Evolutionary conservation across 169 alveolate genomes (phyloP).

Genomic region (Plasmodium knowlesi): DNA sequence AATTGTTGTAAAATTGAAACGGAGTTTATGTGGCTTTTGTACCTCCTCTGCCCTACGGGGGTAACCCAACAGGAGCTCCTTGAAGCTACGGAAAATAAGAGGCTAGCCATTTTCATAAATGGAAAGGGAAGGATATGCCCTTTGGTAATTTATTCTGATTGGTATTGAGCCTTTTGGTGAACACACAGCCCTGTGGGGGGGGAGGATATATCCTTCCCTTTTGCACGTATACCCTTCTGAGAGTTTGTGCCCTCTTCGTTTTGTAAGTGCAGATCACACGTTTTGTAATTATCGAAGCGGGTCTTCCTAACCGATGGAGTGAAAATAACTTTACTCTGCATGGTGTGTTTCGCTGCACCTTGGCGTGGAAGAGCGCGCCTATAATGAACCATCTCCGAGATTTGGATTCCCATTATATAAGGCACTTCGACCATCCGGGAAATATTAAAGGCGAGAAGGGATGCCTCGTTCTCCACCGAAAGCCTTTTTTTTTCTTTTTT

Average conservation of each 20-base stretch:
- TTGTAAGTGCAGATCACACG: background rate
- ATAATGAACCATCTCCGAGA: background rate
- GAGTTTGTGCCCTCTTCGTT: background rate
- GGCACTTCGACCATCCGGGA: background rate
- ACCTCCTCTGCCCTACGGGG: conserved; percentile 7
- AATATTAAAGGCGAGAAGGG: background rate
- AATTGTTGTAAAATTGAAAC: conserved; percentile 87
- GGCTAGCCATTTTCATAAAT: background rate
- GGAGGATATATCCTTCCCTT: background rate
- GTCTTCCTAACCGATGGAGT: background rate
- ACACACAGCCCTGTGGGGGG: background rate
- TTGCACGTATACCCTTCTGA: background rate
- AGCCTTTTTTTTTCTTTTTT: background rate
- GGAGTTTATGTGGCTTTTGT: conserved; percentile 82
- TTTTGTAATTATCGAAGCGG: background rate
- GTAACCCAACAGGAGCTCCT: conserved; percentile 1
- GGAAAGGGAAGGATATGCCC: background rate
- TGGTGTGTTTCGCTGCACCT: background rate
- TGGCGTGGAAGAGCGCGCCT: background rate
- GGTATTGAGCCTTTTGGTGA: background rate
- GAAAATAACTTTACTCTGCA: background rate
- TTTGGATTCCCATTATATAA: background rate
- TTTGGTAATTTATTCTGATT: no score
- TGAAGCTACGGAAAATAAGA: background rate
- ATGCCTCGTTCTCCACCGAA: background rate